A percentile compares a stretch with the other conserved stretches of the same genome.
Conservation (phyloP, 345 rosid species). For the Melaleuca alternifolia region DNA sequence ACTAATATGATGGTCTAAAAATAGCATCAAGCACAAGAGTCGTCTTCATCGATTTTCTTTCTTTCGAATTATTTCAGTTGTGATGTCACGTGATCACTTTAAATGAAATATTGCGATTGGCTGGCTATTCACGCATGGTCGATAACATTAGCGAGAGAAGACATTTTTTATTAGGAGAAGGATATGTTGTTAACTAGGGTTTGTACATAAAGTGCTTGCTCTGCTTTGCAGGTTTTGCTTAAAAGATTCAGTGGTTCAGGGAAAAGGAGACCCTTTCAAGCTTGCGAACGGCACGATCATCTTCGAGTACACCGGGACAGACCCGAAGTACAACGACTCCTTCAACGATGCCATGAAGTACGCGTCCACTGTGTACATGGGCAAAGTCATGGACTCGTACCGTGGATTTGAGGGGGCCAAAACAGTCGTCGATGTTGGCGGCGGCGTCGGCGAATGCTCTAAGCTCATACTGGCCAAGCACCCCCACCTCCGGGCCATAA, state of each 20-base stretch:
- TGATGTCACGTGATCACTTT: too few species aligned
- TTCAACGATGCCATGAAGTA: constrained; percentile 15
- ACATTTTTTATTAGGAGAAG: background rate
- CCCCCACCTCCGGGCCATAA: constrained; percentile 15
- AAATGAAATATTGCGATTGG: too few species aligned
- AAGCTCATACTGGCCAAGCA: constrained; percentile 4
- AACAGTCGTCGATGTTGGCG: constrained; percentile 20
- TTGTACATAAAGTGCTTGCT: background rate
- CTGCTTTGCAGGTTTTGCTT: constrained; percentile 2
- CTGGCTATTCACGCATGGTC: rapidly evolving
- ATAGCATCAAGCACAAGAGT: background rate
- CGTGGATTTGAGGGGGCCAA: constrained; percentile 9
- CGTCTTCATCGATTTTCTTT: too few species aligned
- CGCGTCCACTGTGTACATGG: constrained; percentile 3
- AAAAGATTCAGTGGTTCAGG: constrained; percentile 19
- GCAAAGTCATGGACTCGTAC: constrained; percentile 10
- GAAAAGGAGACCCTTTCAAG: constrained; percentile 12
- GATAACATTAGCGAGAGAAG: background rate
- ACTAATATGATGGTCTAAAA: background rate
- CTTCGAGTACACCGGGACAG: constrained; percentile 10
- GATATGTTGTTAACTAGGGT: background rate
- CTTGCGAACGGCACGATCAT: constrained; percentile 4
- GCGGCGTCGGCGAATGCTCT: constrained; percentile 13
- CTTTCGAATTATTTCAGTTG: too few species aligned
- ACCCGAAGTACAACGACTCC: constrained; percentile 9